A percentile compares a stretch with the other conserved stretches of the same genome.
Conservation (phyloP, 805 yeast genomes). For the Candida succiphila region DNA sequence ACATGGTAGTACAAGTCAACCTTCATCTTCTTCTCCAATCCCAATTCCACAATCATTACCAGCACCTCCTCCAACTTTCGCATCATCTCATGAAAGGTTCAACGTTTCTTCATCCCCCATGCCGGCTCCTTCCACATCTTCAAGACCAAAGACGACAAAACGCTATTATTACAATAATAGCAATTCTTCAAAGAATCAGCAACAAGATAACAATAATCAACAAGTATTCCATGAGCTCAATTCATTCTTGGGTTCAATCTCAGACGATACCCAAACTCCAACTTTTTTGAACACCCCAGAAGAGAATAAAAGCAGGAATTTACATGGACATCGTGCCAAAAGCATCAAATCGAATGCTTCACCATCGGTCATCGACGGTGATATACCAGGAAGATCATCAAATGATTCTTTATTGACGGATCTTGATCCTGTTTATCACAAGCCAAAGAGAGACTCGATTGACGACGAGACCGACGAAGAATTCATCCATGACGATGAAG, state of each 20-base stretch:
- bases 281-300: too few relatives aligned
- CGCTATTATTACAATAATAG: background rate
- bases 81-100: background rate
- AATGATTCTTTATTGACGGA: slow-evolving; percentile 15
- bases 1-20: background rate
- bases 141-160: background rate
- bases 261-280: too few relatives aligned
- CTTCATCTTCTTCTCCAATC: slow-evolving; percentile 2
- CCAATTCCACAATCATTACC: slow-evolving; percentile 2
- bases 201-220: background rate
- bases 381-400: slow-evolving; percentile 6
- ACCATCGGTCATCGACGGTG: slow-evolving; percentile 1
- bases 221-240: background rate
- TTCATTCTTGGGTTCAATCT: too few relatives aligned
- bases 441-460: background rate
- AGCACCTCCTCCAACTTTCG: too few relatives aligned
- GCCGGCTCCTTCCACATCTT: background rate
- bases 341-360: too few relatives aligned
- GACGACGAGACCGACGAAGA: background rate
- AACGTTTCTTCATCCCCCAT: background rate
- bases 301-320: too few relatives aligned
- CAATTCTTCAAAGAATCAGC: background rate
- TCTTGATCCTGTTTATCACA: slow-evolving; percentile 15
- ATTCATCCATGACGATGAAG: background rate
- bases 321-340: too few relatives aligned